These are phyloP conservation scores for Alternaria sp. DNA, from an alignment of 2,329 filamentous ascomycete genomes.

Conservation along the genomic window DNA sequence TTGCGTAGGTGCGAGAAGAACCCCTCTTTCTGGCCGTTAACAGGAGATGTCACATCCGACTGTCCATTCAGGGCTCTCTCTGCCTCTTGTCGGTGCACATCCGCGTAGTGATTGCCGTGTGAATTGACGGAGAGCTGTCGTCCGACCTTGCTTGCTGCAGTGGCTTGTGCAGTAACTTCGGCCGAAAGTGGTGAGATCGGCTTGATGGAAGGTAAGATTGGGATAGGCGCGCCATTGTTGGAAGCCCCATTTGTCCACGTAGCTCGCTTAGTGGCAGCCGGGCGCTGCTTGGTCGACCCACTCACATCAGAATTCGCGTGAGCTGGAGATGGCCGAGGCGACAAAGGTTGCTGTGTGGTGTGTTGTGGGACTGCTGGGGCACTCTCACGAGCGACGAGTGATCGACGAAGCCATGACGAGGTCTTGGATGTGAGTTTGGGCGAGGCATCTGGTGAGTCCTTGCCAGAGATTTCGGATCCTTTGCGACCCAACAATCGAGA, in stretches of 20 bases:
- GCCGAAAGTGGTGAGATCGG: constrained; percentile 98
- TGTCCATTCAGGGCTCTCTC: constrained; percentile 89
- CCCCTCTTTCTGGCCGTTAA: constrained; percentile 85
- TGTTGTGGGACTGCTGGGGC: constrained; percentile 66
- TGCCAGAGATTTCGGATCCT: constrained; percentile 80
- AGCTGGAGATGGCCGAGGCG: constrained; percentile 53
- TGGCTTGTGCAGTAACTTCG: constrained; percentile 88
- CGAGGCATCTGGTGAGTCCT: constrained; percentile 63
- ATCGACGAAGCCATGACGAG: constrained; percentile 93
- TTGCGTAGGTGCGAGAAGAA: constrained; percentile 98
- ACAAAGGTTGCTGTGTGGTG: constrained; percentile 51
- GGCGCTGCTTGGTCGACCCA: constrained; percentile 60
- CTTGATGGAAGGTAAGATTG: constrained; percentile 91
- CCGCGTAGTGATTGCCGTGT: constrained; percentile 90
- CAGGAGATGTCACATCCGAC: constrained; percentile 76
- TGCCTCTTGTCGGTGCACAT: constrained; percentile 87
- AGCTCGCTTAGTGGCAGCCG: constrained; percentile 77
- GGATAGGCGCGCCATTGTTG: constrained; percentile 86
- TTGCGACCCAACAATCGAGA: constrained; percentile 87
- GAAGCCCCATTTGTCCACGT: constrained; percentile 88
- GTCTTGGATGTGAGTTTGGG: constrained; percentile 77
- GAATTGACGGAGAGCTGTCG: constrained; percentile 92
- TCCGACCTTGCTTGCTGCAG: constrained; percentile 84
- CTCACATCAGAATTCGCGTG: constrained; percentile 56
- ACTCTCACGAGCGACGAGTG: constrained; percentile 80